phyloP scores from a whole-genome alignment of 1,284 basidiomycete species.

The Rhodotorula sp. region DNA sequence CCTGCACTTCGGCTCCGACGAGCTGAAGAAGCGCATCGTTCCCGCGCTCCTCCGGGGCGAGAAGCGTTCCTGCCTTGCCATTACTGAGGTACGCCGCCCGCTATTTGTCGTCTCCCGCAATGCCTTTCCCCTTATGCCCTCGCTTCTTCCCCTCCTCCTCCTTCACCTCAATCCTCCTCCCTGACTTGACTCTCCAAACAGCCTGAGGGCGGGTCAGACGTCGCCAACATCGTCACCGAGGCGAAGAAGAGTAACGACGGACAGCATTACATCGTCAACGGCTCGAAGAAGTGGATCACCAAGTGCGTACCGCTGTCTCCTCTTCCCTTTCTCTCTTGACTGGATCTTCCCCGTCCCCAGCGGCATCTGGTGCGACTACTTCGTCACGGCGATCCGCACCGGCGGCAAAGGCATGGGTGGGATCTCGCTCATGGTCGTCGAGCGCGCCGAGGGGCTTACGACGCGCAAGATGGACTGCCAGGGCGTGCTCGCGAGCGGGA shows the following conservation, averaged over 20 bases:
- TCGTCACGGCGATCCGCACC: slow-evolving; percentile 50
- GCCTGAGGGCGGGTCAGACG: slow-evolving; percentile 49
- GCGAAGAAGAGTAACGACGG: slow-evolving; percentile 49
- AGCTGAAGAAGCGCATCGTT: slow-evolving; percentile 52
- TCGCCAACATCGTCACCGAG: slow-evolving; percentile 49
- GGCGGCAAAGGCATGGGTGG: slow-evolving; percentile 52
- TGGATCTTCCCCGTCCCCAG: background rate
- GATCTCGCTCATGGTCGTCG: slow-evolving; percentile 51
- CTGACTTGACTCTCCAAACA: background rate
- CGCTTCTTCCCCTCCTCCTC: too few relatives aligned
- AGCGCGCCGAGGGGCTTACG: slow-evolving; percentile 42
- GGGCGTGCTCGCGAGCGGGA: slow-evolving; percentile 48
- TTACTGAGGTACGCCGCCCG: slow-evolving; percentile 47
- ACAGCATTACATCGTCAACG: slow-evolving; percentile 52
- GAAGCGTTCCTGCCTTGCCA: slow-evolving; percentile 53
- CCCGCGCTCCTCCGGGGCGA: slow-evolving; percentile 52
- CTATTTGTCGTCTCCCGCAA: too few relatives aligned
- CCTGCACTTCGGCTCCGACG: slow-evolving; percentile 51
- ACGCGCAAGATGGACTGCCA: slow-evolving; percentile 50
- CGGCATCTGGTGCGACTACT: slow-evolving; percentile 47
- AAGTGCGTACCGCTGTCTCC: background rate
- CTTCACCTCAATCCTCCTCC: too few relatives aligned
- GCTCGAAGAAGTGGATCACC: slow-evolving; percentile 52
- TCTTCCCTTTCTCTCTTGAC: background rate
- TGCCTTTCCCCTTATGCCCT: too few relatives aligned